Base-by-base conservation (phyloP, 345 rosid species). In the Gossypium australe region DNA sequence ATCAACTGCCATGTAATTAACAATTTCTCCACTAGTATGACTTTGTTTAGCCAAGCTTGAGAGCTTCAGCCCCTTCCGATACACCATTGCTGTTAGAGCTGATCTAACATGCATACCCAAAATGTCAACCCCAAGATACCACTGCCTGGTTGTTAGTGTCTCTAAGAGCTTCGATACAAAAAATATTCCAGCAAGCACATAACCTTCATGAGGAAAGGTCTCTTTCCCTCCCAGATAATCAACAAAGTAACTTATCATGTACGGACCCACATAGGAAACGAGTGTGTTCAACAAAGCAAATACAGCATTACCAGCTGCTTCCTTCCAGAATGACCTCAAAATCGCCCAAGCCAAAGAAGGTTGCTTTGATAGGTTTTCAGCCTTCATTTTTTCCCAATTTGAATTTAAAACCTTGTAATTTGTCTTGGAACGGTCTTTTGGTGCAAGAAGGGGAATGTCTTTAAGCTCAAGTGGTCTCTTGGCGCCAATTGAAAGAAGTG, bases 91-190 rank as follows among this genome's bases (percentile, higher is more conserved):
- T 0, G 99, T 96, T 70, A 96, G 76, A 82, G 99, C 98, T 13
- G 99, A 96, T 79, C 99, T 90, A 71, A 96, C 98, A 78, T 96
- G 98, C 99, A 96, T 96, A 13, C 99, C 99, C 82, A 93, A 79
- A 77, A 96, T 96, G 84, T 96, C 99, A 64, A 96, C 99, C 61
- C 99, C 99, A 20, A 96, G 93, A 85, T 96, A 96, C 99, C 99
- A 96, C 78, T 96, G 99, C 61, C 99, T 85, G 70, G 97, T 93
- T 20, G 98, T 88, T 68, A 96, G 60, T n/a, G 99, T 93, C 89
- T 96, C 99, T 63, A 83, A 80, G 73, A 96, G 97, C 89, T 96
- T 96, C 18, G 99, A 94, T 10, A 84, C 64, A 74, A 96, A 96
- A 88, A 96, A 96, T 72, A 88, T 86, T 71, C 98, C 98, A 3